A percentile compares a stretch with the other conserved stretches of the same genome.
Evolutionary conservation across 148 eudicot species (phyloP).

Genomic region (Dianthus caryophyllus): DNA sequence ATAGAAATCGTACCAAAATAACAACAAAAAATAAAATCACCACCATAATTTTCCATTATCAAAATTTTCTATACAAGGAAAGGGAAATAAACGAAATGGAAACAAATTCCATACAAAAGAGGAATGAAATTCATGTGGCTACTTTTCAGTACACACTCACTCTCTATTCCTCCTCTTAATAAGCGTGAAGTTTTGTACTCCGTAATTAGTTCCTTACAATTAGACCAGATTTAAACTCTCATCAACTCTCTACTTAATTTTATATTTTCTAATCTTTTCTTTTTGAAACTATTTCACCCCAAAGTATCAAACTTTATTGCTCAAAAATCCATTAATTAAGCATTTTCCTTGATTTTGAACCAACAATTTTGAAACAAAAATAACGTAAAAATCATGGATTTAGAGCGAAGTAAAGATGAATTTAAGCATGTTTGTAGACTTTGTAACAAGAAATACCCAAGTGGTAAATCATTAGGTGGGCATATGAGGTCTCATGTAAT

Average conservation of each 20-base stretch:
- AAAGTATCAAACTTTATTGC: constrained; percentile 10
- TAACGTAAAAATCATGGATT: constrained; percentile 31
- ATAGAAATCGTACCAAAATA: no score
- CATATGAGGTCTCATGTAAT: constrained; percentile 79
- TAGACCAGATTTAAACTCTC: constrained; percentile 43
- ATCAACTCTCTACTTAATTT: neutral
- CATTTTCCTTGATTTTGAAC: neutral
- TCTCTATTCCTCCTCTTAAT: constrained; percentile 28
- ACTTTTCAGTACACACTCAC: constrained; percentile 11
- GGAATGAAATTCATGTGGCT: constrained; percentile 37
- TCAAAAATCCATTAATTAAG: neutral
- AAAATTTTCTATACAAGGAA: no score
- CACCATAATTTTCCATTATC: no score
- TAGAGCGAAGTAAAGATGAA: constrained; percentile 36
- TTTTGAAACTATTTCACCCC: neutral
- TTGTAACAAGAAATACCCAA: constrained; percentile 56
- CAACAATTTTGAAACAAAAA: neutral
- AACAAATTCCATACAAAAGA: neutral
- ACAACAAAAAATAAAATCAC: no score
- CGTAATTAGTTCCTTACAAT: constrained; percentile 45
- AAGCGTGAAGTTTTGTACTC: constrained; percentile 41
- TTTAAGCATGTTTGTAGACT: constrained; percentile 55
- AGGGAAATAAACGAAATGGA: neutral
- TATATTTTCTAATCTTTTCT: neutral
- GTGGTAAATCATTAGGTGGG: constrained; percentile 75